A percentile compares a stretch with the other conserved stretches of the same genome.
phyloP scores from a whole-genome alignment of 345 rosid genomes.

The Pistacia atlantica region DNA sequence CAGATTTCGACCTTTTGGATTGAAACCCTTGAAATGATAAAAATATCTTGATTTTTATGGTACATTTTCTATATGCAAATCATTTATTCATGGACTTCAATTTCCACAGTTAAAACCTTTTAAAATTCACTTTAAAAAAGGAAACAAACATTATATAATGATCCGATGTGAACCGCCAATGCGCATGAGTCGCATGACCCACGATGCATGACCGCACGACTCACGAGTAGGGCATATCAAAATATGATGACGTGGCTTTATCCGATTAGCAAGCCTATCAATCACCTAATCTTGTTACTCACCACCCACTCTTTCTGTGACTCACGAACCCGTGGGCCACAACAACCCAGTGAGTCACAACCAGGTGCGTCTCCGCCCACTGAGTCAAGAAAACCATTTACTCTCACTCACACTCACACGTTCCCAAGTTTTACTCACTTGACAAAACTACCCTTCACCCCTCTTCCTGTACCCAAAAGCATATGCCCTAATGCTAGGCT shows the following conservation, averaged over 20 bases:
- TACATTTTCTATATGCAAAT: too few relatives aligned
- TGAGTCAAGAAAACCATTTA: too few relatives aligned
- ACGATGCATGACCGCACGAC: background rate
- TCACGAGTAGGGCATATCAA: slow-evolving; percentile 4
- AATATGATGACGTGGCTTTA: background rate
- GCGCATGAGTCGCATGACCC: slow-evolving; percentile 14
- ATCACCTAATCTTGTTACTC: background rate
- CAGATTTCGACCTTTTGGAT: too few relatives aligned
- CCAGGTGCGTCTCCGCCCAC: background rate
- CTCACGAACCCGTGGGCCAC: background rate
- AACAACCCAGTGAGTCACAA: background rate
- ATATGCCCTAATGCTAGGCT: slow-evolving; percentile 10
- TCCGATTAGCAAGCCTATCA: slow-evolving; percentile 1
- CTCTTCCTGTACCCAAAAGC: background rate
- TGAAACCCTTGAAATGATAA: too few relatives aligned
- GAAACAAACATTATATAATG: background rate
- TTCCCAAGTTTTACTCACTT: background rate
- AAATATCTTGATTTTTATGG: too few relatives aligned
- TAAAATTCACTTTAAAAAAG: background rate
- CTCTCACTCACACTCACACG: background rate
- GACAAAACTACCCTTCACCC: slow-evolving; percentile 21
- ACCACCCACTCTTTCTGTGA: slow-evolving; percentile 10
- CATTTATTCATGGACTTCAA: too few relatives aligned
- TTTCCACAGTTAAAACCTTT: too few relatives aligned
- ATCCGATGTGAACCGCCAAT: background rate